These are phyloP conservation scores for Dendrobium nobile DNA, from an alignment of 106 monocot species.

Conservation along the genomic window DNA sequence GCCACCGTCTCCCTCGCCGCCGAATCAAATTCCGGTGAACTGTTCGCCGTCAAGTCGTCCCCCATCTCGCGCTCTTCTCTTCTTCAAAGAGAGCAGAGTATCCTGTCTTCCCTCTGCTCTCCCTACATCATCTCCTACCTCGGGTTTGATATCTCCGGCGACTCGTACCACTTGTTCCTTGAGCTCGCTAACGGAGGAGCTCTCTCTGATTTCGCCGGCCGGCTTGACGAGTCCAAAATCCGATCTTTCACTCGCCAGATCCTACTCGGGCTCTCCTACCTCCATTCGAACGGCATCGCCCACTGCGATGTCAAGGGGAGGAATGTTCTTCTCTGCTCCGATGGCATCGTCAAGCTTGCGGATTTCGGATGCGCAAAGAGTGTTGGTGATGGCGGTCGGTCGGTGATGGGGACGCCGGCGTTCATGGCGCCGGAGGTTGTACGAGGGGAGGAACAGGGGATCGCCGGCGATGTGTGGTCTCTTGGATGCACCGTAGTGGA, in stretches of 20 bases:
- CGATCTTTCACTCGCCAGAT: constrained; percentile 25
- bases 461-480: constrained; percentile 63
- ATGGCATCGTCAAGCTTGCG: constrained; percentile 13
- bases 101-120: constrained; percentile 32
- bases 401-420: constrained; percentile 41
- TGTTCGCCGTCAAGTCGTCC: constrained; percentile 76
- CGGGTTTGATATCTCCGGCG: constrained; percentile 17
- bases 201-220: constrained; percentile 18
- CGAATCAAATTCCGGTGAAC: constrained; percentile 12
- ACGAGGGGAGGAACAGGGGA: constrained; percentile 47
- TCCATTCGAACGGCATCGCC: constrained; percentile 34
- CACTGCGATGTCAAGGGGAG: constrained; percentile 60
- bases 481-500: constrained; percentile 62
- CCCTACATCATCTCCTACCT: constrained; percentile 47
- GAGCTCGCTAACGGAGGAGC: constrained; percentile 47
- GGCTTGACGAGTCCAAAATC: constrained; percentile 19
- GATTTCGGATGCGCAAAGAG: constrained; percentile 23
- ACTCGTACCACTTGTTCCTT: constrained; percentile 36
- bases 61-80: constrained; percentile 2
- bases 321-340: constrained; percentile 31
- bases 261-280: constrained; percentile 30
- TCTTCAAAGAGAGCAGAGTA: constrained; percentile 39
- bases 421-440: constrained; percentile 80
- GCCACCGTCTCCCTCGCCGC: constrained; percentile 54
- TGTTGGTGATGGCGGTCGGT: neutral